A percentile compares a stretch with the other conserved stretches of the same genome.
Evolutionary conservation across 2,329 filamentous ascomycete genomes (phyloP).

Genomic region (Neopestalotiopsis sp.): DNA sequence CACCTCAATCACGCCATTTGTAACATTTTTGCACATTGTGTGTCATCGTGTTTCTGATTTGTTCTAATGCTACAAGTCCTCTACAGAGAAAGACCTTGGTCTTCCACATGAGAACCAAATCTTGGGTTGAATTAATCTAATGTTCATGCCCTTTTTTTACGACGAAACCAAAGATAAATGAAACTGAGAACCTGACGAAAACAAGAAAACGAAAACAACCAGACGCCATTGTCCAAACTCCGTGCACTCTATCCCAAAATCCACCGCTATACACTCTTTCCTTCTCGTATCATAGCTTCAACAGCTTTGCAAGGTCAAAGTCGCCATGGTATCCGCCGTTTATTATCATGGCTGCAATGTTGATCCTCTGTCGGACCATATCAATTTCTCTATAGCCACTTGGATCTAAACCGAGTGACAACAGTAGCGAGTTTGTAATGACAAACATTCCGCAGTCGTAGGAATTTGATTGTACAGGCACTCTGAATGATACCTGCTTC

Average conservation of each 20-base stretch:
- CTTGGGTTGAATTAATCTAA: too few species aligned
- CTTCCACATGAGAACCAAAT: too few species aligned
- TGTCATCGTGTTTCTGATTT: too few species aligned
- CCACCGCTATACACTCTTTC: background rate
- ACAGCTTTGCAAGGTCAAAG: constrained; percentile 54
- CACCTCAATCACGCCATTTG: too few species aligned
- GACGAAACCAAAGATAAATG: too few species aligned
- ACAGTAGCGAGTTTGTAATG: constrained; percentile 73
- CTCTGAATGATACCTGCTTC: constrained; percentile 55
- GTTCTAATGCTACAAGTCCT: too few species aligned
- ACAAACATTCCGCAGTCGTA: constrained; percentile 82
- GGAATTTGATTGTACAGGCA: constrained; percentile 67
- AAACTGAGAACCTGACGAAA: background rate
- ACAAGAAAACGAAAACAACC: background rate
- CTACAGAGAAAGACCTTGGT: too few species aligned
- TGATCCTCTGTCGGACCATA: constrained; percentile 63
- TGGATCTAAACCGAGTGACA: constrained; percentile 59
- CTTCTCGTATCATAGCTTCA: constrained; percentile 17
- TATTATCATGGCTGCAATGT: constrained; percentile 69
- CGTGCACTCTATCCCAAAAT: background rate
- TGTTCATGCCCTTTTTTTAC: too few species aligned
- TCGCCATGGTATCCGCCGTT: constrained; percentile 70
- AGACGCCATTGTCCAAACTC: too few species aligned
- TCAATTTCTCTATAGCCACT: constrained; percentile 56
- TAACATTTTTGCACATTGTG: too few species aligned